A percentile compares a stretch with the other conserved stretches of the same genome.
These are phyloP conservation scores for Pyrus communis DNA, from an alignment of 306 rosid species.

Conservation along the genomic window DNA sequence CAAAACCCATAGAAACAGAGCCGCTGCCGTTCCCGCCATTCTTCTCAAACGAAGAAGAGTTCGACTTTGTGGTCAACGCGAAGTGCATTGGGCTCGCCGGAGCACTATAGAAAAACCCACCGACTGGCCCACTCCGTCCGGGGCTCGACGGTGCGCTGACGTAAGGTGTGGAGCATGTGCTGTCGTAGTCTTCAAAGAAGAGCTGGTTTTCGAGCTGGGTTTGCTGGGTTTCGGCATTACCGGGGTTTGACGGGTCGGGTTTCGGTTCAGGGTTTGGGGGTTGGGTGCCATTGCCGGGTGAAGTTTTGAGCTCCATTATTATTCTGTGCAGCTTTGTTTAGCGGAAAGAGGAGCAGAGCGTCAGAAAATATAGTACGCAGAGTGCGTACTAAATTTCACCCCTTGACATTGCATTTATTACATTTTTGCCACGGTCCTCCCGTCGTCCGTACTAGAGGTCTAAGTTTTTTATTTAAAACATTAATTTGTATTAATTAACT, in stretches of 20 bases:
- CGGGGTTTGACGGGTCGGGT: constrained; percentile 14
- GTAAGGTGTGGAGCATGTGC: constrained; percentile 88
- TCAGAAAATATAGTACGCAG: constrained; percentile 5
- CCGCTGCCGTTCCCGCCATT: not conserved
- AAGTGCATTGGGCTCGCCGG: constrained; percentile 96
- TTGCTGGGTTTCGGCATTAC: constrained; percentile 22
- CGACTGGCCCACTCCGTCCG: constrained; percentile 41
- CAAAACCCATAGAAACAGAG: constrained; percentile 38
- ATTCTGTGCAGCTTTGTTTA: not conserved
- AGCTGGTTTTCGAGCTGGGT: constrained; percentile 5
- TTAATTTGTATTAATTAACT: not conserved
- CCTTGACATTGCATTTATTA: not conserved
- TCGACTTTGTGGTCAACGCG: constrained; percentile 34
- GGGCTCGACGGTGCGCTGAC: constrained; percentile 97
- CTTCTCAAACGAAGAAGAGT: not conserved
- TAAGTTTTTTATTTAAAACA: not conserved
- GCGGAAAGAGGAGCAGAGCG: not conserved
- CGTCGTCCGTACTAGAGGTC: not conserved
- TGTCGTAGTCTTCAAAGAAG: constrained; percentile 56
- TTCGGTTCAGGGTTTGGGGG: not conserved
- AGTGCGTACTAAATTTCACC: not conserved
- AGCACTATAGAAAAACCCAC: constrained; percentile 83
- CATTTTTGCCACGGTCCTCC: not conserved
- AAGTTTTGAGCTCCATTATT: constrained; percentile 42
- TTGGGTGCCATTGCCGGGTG: constrained; percentile 18